Evolutionary conservation across 1,284 basidiomycete species (phyloP).

Genomic region (Phellopilus nigrolimitatus): DNA sequence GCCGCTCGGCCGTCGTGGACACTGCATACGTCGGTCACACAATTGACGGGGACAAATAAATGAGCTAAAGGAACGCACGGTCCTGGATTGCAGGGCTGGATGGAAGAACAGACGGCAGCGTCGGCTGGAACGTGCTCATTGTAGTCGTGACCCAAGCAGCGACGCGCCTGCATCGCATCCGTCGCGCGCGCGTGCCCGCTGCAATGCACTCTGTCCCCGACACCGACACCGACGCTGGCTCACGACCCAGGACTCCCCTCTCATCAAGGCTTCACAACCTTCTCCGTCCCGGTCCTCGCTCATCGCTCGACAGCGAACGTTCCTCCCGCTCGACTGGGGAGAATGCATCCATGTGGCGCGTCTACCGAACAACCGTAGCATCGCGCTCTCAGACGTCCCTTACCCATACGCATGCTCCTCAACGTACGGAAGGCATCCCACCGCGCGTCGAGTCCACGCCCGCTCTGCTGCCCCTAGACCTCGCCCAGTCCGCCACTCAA

Average conservation of each 20-base stretch:
- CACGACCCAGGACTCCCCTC: constrained; percentile 15
- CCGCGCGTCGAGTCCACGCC: background rate
- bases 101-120: constrained; percentile 51
- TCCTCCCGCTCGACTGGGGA: background rate
- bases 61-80: constrained; percentile 37
- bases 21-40: constrained; percentile 28
- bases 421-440: background rate
- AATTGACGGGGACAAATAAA: background rate
- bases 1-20: constrained; percentile 43
- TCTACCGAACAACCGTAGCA: background rate
- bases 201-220: no score
- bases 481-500: constrained; percentile 18
- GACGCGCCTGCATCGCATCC: no score
- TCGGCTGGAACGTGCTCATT: constrained; percentile 14
- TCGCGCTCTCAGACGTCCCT: background rate
- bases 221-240: background rate
- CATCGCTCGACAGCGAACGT: constrained; percentile 5
- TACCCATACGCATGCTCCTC: background rate
- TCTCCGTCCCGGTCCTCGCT: constrained; percentile 9
- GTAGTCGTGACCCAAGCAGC: background rate
- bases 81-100: constrained; percentile 49
- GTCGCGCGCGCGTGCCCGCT: no score
- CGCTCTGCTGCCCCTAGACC: constrained; percentile 2
- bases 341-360: constrained; percentile 20
- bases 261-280: constrained; percentile 13